A percentile compares a stretch with the other conserved stretches of the same genome.
Conservation (phyloP, 2,329 filamentous ascomycete genomes). For the Stemphylium lycopersici region DNA sequence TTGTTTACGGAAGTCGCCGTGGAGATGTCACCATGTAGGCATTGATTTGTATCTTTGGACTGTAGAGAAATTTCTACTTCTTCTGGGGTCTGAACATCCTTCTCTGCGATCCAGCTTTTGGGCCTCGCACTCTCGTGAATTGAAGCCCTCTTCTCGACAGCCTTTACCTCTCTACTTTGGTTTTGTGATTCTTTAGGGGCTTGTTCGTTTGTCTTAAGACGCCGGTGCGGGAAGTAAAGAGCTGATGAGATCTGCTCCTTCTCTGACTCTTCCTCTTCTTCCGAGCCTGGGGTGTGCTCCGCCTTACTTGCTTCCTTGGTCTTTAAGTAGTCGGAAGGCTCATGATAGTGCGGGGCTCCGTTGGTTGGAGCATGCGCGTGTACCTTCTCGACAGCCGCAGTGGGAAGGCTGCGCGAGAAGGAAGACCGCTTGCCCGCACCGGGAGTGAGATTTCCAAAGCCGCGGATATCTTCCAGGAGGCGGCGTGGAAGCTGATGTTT, state of each 20-base stretch:
- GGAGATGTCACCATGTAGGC: constrained; percentile 64
- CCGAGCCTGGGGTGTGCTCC: constrained; percentile 44
- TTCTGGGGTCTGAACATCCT: constrained; percentile 47
- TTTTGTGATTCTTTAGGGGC: constrained; percentile 27
- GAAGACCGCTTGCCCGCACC: constrained; percentile 54
- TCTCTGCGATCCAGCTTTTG: constrained; percentile 36
- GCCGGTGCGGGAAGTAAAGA: constrained; percentile 79
- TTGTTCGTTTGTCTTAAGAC: constrained; percentile 53
- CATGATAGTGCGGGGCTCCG: constrained; percentile 24
- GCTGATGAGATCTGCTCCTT: constrained; percentile 89
- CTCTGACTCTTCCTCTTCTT: constrained; percentile 66
- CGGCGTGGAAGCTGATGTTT: constrained; percentile 52
- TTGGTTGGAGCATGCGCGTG: constrained; percentile 27
- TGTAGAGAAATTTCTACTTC: constrained; percentile 68
- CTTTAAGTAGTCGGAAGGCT: constrained; percentile 40
- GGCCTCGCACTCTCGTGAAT: constrained; percentile 36
- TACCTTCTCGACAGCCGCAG: constrained; percentile 44
- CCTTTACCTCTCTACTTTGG: constrained; percentile 34
- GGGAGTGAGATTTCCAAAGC: constrained; percentile 59
- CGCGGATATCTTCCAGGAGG: constrained; percentile 63
- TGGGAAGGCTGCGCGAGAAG: constrained; percentile 59
- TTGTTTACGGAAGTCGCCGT: constrained; percentile 48
- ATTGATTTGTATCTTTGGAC: constrained; percentile 65
- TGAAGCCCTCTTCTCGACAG: constrained; percentile 33
- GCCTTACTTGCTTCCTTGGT: constrained; percentile 21